Base-by-base conservation (phyloP, 495 filamentous ascomycete species). In the Apiosordaria backusii region DNA sequence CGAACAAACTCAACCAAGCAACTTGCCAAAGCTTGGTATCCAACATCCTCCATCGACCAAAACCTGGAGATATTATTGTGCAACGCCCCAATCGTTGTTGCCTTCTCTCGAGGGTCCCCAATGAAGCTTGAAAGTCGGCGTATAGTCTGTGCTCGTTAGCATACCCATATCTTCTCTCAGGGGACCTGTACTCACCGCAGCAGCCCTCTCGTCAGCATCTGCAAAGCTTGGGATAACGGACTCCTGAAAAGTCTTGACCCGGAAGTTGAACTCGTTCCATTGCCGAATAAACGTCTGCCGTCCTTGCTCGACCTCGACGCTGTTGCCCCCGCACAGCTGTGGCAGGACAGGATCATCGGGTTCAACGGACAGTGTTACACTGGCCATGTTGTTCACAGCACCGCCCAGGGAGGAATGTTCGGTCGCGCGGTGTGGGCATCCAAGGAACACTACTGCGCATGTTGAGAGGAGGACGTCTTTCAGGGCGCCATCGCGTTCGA, bases 211-310 rank as follows among this genome's bases (percentile, higher is more conserved):
- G 50, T 72, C 72, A 18, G 65, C 29, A n/a, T 65, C 27, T 19
- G 63, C 50, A n/a, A 63, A 67, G 16, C 61, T 68, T 4, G 67
- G 65, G 23, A 75, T 50, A 19, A 73, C 65, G 3, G 69, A 68
- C 60, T 79, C 76, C 62, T 78, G 75, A 45, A 76, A 79, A 4
- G 76, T 79, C 67, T 77, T 78, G 40, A 79, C 77, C 21, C 58
- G 65, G 65, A 78, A 78, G 62, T 78, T 78, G 61, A 73, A 74
- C 52, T 70, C 71, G 35, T 74, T 75, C 76, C 74, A 76, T 22
- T 73, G 53, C 21, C 74, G 65, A 23, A 74, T 25, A 62, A 78
- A 78, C 0, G 73, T 24, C 26, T 72, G 67, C 9, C 71, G 62
- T 7, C 70, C 73, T 16, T 72, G 60, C 53, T 77, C 73, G 0